These are phyloP conservation scores for Priceomyces haplophilus DNA, from an alignment of 805 yeast species.

Conservation along the genomic window DNA sequence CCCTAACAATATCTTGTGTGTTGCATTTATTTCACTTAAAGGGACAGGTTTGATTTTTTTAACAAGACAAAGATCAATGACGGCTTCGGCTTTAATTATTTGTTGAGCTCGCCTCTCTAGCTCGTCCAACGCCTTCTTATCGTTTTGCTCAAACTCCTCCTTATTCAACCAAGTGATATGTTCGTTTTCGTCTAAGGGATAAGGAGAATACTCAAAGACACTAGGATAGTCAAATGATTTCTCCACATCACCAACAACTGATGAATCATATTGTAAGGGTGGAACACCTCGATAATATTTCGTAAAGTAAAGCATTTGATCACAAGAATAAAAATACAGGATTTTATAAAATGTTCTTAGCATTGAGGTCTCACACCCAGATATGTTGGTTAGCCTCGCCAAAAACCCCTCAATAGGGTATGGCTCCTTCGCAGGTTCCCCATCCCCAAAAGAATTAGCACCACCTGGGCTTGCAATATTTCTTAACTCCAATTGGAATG, in stretches of 20 bases:
- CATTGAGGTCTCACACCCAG: constrained; percentile 39
- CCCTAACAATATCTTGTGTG: constrained; percentile 27
- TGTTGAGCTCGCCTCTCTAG: constrained; percentile 58
- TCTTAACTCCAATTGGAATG: constrained; percentile 58
- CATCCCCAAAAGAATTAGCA: constrained; percentile 29
- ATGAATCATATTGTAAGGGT: constrained; percentile 44
- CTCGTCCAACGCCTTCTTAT: constrained; percentile 60
- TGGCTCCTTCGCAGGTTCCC: constrained; percentile 48
- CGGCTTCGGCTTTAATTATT: constrained; percentile 54
- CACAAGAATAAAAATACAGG: constrained; percentile 62
- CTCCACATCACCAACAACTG: constrained; percentile 14
- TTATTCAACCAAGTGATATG: constrained; percentile 63
- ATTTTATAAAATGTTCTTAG: constrained; percentile 48
- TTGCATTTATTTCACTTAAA: constrained; percentile 12
- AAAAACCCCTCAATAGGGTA: constrained; percentile 80
- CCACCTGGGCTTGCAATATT: constrained; percentile 22
- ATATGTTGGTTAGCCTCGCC: constrained; percentile 49
- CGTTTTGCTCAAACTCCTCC: constrained; percentile 47
- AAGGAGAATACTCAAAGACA: constrained; percentile 53
- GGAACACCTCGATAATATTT: constrained; percentile 58
- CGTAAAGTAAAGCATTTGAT: constrained; percentile 58
- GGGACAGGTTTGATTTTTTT: constrained; percentile 35
- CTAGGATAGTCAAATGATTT: constrained; percentile 25
- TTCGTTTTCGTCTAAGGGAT: constrained; percentile 43
- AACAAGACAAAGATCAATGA: constrained; percentile 58